Conservation (phyloP, 2,329 filamentous ascomycete genomes). For the Boeremia lycopersici region DNA sequence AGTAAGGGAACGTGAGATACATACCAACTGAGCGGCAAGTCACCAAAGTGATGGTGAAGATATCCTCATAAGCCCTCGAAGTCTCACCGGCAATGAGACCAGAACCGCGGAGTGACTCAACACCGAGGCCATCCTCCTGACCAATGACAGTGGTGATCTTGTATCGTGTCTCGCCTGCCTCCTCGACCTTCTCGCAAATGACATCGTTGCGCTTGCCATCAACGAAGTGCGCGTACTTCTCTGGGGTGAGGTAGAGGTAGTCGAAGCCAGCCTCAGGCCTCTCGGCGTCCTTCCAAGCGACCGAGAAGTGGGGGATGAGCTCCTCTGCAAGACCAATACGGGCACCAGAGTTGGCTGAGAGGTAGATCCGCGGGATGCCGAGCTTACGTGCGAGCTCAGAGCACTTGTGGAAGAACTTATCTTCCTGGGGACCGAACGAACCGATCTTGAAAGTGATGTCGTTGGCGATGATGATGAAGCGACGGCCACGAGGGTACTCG, state of each 20-base stretch:
- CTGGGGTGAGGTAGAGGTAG: slow-evolving; percentile 91
- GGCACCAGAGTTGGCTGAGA: slow-evolving; percentile 98
- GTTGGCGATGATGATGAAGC: slow-evolving; percentile 96
- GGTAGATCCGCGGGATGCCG: slow-evolving; percentile 94
- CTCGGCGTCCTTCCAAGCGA: slow-evolving; percentile 87
- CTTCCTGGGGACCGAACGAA: slow-evolving; percentile 94
- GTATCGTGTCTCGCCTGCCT: slow-evolving; percentile 87
- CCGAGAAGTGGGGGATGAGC: slow-evolving; percentile 94
- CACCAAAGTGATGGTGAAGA: slow-evolving; percentile 97
- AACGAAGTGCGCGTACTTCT: slow-evolving; percentile 85
- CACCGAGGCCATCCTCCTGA: slow-evolving; percentile 93
- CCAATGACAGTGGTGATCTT: slow-evolving; percentile 94
- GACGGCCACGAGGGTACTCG: slow-evolving; percentile 89
- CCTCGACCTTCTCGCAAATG: slow-evolving; percentile 84
- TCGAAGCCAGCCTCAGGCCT: slow-evolving; percentile 92
- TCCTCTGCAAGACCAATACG: slow-evolving; percentile 96
- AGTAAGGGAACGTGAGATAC: slow-evolving; percentile 4
- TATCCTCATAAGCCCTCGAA: slow-evolving; percentile 95
- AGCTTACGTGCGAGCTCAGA: slow-evolving; percentile 93
- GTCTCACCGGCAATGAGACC: slow-evolving; percentile 98
- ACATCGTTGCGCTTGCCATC: slow-evolving; percentile 76
- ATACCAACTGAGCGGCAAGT: slow-evolving; percentile 95
- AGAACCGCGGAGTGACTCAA: slow-evolving; percentile 95
- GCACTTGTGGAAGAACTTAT: slow-evolving; percentile 99
- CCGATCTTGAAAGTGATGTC: slow-evolving; percentile 99